A percentile compares a stretch with the other conserved stretches of the same genome.
These are phyloP conservation scores for Mortierella sp. DNA, from an alignment of 371 early-diverging fungal genomes.

Conservation along the genomic window DNA sequence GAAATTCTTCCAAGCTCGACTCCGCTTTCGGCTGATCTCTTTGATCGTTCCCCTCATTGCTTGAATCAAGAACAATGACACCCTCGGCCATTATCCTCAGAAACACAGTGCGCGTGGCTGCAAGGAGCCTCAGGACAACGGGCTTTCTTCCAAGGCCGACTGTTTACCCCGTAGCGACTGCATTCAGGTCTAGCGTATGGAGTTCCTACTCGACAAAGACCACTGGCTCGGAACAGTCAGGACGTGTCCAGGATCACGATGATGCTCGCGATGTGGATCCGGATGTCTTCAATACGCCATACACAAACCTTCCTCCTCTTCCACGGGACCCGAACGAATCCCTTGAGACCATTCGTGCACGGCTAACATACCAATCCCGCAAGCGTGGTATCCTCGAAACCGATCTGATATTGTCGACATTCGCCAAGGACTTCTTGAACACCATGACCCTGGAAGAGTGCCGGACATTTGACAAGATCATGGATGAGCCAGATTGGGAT, in stretches of 20 bases:
- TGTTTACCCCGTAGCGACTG: neutral
- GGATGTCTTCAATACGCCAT: constrained; percentile 57
- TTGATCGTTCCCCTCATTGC: no score
- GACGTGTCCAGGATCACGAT: constrained; percentile 36
- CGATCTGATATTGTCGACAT: constrained; percentile 91
- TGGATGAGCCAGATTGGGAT: constrained; percentile 97
- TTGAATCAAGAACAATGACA: constrained; percentile 1
- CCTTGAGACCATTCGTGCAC: constrained; percentile 75
- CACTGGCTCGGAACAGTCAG: neutral
- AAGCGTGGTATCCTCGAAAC: constrained; percentile 97
- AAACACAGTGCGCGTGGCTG: constrained; percentile 4
- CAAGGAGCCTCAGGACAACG: constrained; percentile 8
- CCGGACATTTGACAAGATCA: constrained; percentile 80
- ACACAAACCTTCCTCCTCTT: constrained; percentile 70
- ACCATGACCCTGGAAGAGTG: constrained; percentile 68
- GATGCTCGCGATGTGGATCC: constrained; percentile 47
- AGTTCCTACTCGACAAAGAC: constrained; percentile 32
- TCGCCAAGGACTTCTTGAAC: constrained; percentile 74
- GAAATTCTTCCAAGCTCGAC: no score
- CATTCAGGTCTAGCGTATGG: constrained; percentile 3
- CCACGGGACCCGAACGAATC: constrained; percentile 71
- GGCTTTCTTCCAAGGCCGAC: neutral
- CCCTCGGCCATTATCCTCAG: constrained; percentile 4
- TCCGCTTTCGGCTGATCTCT: no score
- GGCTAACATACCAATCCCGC: constrained; percentile 89